phyloP scores from a whole-genome alignment of 1,284 basidiomycete species.

The Phellinidium pouzarii region DNA sequence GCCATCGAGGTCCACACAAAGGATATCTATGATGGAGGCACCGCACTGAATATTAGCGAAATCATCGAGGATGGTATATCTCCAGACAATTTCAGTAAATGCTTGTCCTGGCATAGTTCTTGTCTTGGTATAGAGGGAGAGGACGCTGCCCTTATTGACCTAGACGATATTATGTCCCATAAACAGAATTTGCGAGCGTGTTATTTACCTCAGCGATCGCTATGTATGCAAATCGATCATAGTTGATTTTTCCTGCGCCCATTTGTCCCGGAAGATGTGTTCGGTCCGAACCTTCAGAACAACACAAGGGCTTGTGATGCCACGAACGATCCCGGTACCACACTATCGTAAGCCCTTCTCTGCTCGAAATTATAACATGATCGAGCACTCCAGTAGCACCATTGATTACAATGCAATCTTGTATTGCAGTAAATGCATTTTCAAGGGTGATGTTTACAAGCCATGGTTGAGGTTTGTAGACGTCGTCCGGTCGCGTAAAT shows the following conservation, averaged over 20 bases:
- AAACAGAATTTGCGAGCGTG: not conserved
- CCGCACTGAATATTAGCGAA: not conserved
- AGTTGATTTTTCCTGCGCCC: not conserved
- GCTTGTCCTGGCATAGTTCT: not conserved
- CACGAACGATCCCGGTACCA: conserved; percentile 14
- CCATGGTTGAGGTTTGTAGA: conserved; percentile 16
- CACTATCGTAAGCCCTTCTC: conserved; percentile 13
- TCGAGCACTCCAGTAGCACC: conserved; percentile 4
- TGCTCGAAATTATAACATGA: conserved; percentile 12
- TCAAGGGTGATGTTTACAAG: conserved; percentile 14
- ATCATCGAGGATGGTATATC: conserved; percentile 5
- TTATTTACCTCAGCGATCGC: conserved; percentile 11
- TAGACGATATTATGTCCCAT: not conserved
- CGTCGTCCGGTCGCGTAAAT: conserved; percentile 14
- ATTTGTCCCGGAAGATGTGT: conserved; percentile 6
- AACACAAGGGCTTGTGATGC: conserved; percentile 6
- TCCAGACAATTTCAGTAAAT: conserved; percentile 13
- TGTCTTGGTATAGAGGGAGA: conserved; percentile 7
- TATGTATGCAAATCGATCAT: conserved; percentile 13
- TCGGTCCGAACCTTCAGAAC: not conserved
- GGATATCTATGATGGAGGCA: conserved; percentile 10
- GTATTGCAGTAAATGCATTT: conserved; percentile 12
- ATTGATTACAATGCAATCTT: conserved; percentile 11
- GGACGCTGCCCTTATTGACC: conserved; percentile 1
- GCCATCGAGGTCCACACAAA: conserved; percentile 15